phyloP scores from a whole-genome alignment of 1,284 basidiomycete genomes.

The Schizophyllum commune region DNA sequence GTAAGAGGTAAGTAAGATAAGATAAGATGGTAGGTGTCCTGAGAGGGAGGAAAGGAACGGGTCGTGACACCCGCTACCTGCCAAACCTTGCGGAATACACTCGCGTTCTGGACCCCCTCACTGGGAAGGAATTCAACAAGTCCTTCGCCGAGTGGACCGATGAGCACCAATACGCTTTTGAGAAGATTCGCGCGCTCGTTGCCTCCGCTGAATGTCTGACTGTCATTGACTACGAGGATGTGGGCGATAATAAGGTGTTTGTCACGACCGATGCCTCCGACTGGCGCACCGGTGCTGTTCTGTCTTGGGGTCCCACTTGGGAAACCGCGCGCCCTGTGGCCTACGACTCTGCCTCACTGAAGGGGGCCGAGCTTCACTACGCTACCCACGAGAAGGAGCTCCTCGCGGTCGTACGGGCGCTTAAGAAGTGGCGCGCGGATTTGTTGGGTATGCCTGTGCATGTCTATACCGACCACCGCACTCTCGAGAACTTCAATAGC shows the following conservation, averaged over 20 bases:
- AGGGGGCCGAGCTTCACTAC: constrained; percentile 25
- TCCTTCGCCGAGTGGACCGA: constrained; percentile 24
- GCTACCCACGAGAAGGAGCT: constrained; percentile 30
- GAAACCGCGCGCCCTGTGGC: constrained; percentile 23
- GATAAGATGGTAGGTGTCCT: no score
- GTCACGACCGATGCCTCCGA: constrained; percentile 29
- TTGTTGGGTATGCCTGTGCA: constrained; percentile 24
- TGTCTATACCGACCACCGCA: constrained; percentile 32
- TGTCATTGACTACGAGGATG: constrained; percentile 23
- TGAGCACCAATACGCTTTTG: constrained; percentile 26
- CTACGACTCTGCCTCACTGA: constrained; percentile 24
- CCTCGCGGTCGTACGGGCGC: constrained; percentile 24
- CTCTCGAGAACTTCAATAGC: constrained; percentile 25
- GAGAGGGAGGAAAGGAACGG: no score
- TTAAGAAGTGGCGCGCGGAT: constrained; percentile 26
- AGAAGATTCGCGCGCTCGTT: constrained; percentile 28
- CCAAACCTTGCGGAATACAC: constrained; percentile 26
- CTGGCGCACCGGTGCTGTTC: constrained; percentile 21
- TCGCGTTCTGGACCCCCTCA: constrained; percentile 22
- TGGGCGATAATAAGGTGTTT: constrained; percentile 25
- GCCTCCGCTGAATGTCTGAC: constrained; percentile 19
- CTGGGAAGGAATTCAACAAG: constrained; percentile 17
- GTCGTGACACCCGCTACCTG: no score
- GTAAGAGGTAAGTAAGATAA: no score
- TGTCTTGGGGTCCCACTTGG: constrained; percentile 23